phyloP scores from a whole-genome alignment of 1,284 basidiomycete genomes.

The Coniferiporia weirii region DNA sequence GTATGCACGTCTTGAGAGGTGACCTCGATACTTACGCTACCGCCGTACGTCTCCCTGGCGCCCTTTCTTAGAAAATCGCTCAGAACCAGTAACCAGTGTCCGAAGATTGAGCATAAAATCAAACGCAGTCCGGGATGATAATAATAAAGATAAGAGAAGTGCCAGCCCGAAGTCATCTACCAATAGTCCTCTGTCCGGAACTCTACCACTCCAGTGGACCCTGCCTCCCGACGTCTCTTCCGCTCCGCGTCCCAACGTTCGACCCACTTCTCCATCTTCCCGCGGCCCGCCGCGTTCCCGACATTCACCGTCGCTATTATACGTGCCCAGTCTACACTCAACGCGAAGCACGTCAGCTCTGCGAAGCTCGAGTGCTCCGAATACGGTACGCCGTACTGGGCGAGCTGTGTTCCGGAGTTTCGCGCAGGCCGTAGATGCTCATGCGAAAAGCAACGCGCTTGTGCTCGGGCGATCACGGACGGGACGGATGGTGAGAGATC shows the following conservation, averaged over 20 bases:
- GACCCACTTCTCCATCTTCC: constrained; percentile 85
- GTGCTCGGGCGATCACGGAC: constrained; percentile 61
- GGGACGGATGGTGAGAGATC: constrained; percentile 59
- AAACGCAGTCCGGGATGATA: background rate
- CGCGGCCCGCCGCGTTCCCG: constrained; percentile 70
- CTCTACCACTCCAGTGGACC: constrained; percentile 27
- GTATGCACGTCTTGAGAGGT: too few relatives aligned
- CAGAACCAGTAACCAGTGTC: background rate
- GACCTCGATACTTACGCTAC: too few relatives aligned
- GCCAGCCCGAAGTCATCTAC: background rate
- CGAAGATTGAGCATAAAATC: background rate
- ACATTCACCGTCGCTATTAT: constrained; percentile 98
- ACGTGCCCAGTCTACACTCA: constrained; percentile 73
- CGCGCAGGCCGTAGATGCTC: constrained; percentile 65
- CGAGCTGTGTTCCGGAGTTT: constrained; percentile 63
- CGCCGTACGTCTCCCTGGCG: too few relatives aligned
- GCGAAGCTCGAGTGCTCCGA: constrained; percentile 95
- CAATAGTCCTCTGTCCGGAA: constrained; percentile 16
- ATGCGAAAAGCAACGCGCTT: constrained; percentile 62
- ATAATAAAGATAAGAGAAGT: background rate
- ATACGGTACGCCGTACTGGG: constrained; percentile 89
- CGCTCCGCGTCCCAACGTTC: constrained; percentile 82
- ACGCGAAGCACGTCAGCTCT: constrained; percentile 90
- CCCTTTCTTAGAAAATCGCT: too few relatives aligned
- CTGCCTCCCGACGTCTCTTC: constrained; percentile 47